phyloP scores from a whole-genome alignment of 805 yeast genomes.

The Hemisphaericaspora nanyangensis region DNA sequence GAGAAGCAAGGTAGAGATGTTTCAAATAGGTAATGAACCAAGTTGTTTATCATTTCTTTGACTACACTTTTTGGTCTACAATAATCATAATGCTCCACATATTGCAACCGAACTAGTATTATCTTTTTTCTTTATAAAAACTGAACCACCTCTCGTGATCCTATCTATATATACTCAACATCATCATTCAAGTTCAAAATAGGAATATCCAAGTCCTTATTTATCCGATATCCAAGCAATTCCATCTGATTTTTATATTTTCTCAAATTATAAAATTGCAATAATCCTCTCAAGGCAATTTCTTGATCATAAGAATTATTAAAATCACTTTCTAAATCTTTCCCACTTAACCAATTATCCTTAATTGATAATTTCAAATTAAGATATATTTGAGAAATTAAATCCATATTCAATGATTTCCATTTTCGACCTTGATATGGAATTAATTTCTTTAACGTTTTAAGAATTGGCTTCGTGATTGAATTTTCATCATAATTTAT shows the following conservation, averaged over 20 bases:
- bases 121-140: too few species aligned
- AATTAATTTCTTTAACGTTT: constrained; percentile 70
- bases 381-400: constrained; percentile 81
- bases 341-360: constrained; percentile 87
- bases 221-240: constrained; percentile 51
- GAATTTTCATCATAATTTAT: constrained; percentile 55
- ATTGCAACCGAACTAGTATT: too few species aligned
- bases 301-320: constrained; percentile 82
- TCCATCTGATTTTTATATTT: constrained; percentile 52
- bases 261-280: constrained; percentile 70
- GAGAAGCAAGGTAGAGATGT: too few species aligned
- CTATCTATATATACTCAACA: constrained; percentile 5
- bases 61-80: too few species aligned
- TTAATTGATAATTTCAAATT: constrained; percentile 66
- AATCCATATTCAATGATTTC: constrained; percentile 90
- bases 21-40: too few species aligned
- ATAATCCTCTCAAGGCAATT: constrained; percentile 70
- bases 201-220: constrained; percentile 17
- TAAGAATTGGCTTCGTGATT: constrained; percentile 66
- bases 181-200: constrained; percentile 14
- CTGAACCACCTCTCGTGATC: too few species aligned
- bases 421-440: constrained; percentile 94
- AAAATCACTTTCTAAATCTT: constrained; percentile 70
- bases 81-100: too few species aligned
- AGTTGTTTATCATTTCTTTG: too few species aligned